Conservation (phyloP, 306 rosid species). For the Pterocarpus santalinus region DNA sequence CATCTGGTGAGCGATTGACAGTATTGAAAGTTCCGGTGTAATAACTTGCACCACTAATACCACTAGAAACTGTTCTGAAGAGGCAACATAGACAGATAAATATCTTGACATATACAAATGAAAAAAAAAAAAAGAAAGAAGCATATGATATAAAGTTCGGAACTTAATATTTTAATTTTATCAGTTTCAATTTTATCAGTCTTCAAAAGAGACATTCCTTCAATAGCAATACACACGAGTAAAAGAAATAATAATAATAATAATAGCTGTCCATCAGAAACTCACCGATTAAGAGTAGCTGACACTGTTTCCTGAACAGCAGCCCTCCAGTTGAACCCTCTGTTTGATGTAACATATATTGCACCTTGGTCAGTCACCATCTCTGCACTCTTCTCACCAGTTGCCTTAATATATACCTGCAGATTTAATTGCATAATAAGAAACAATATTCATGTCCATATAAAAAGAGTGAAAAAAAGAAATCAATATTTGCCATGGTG, state of each 20-base stretch:
- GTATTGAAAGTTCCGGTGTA: conserved; percentile 94
- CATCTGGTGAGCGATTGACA: conserved; percentile 93
- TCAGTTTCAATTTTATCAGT: conserved; percentile 1
- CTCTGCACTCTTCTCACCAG: conserved; percentile 93
- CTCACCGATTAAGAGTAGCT: conserved; percentile 95
- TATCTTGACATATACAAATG: conserved; percentile 37
- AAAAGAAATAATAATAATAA: neutral
- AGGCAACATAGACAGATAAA: conserved; percentile 56
- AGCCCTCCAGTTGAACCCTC: conserved; percentile 97
- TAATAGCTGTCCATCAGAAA: conserved; percentile 38
- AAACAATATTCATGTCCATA: neutral
- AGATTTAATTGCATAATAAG: conserved; percentile 37
- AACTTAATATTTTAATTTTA: neutral
- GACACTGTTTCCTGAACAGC: conserved; percentile 98
- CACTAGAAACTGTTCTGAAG: conserved; percentile 99
- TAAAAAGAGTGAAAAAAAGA: conserved; percentile 1
- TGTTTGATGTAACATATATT: conserved; percentile 87
- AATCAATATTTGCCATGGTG: neutral
- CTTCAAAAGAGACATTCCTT: conserved; percentile 12
- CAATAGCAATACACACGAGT: neutral
- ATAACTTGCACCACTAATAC: conserved; percentile 97
- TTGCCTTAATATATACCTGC: conserved; percentile 95
- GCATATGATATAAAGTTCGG: neutral
- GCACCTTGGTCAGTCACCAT: conserved; percentile 99
- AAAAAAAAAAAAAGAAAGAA: conserved; percentile 15